Evolutionary conservation across 768 basidiomycete genomes (phyloP).

Genomic region (Holtermanniella nyarrowii): DNA sequence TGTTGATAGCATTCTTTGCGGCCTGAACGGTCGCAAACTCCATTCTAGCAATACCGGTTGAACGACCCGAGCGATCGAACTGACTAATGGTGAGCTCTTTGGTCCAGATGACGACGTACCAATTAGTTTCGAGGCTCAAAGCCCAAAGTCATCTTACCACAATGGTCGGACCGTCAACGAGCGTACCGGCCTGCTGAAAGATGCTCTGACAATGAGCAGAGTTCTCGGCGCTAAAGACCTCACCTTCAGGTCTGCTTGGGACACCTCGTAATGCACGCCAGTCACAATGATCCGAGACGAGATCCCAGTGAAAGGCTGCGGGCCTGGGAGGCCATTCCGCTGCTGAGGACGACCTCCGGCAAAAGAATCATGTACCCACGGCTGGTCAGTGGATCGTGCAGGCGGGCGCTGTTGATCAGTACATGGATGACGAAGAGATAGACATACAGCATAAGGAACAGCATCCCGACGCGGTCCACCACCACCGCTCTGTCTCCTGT

Average conservation of each 20-base stretch:
- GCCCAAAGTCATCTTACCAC: conserved; percentile 95
- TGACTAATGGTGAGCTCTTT: conserved; percentile 46
- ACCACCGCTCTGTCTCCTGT: not conserved
- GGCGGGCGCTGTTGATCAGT: conserved; percentile 26
- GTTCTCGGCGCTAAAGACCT: conserved; percentile 36
- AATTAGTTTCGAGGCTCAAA: too few species aligned
- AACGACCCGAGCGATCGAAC: conserved; percentile 95
- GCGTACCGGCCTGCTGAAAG: conserved; percentile 84
- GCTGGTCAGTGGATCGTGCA: conserved; percentile 33
- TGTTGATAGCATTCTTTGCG: conserved; percentile 71
- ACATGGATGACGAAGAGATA: not conserved
- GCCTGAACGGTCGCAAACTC: conserved; percentile 67
- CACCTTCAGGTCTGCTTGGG: conserved; percentile 76
- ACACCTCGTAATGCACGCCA: conserved; percentile 85
- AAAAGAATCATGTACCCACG: conserved; percentile 33
- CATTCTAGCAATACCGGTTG: conserved; percentile 69
- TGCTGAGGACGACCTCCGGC: conserved; percentile 11
- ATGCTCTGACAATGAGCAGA: conserved; percentile 51
- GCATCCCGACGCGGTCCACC: conserved; percentile 2
- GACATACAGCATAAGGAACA: conserved; percentile 11
- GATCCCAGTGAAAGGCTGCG: conserved; percentile 35
- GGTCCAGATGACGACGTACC: too few species aligned
- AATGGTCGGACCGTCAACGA: conserved; percentile 83
- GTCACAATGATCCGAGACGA: conserved; percentile 63
- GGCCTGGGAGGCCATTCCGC: conserved; percentile 5